Evolutionary conservation across 176 grass and related monocot genomes (phyloP).

Genomic region (Oryza rufipogon): DNA sequence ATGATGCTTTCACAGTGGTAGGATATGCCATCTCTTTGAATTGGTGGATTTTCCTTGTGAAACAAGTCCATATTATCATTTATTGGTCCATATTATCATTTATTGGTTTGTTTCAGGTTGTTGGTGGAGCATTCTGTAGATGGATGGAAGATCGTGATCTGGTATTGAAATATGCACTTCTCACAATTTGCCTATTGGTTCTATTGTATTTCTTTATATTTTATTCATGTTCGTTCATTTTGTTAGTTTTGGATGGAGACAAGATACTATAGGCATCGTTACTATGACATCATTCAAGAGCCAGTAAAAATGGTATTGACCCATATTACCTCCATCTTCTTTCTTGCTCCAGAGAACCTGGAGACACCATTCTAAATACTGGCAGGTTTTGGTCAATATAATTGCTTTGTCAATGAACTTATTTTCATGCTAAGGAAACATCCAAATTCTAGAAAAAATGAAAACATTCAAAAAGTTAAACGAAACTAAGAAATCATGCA

Average conservation of each 20-base stretch:
- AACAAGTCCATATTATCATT: background rate
- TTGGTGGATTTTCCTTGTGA: background rate
- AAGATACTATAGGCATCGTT: conserved; percentile 21
- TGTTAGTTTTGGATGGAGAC: conserved; percentile 28
- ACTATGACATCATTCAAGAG: conserved; percentile 1
- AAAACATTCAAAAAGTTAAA: no score
- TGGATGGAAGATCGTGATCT: background rate
- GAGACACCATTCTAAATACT: no score
- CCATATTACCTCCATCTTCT: no score
- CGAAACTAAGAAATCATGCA: no score
- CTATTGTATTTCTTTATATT: background rate
- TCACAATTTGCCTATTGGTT: background rate
- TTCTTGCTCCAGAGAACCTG: no score
- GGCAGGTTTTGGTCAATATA: background rate
- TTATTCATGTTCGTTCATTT: background rate
- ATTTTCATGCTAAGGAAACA: background rate
- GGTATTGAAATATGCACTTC: conserved; percentile 1
- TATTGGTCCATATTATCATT: background rate
- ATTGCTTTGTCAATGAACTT: background rate
- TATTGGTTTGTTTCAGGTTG: no score
- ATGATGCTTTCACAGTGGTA: conserved; percentile 9
- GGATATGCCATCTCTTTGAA: conserved; percentile 19
- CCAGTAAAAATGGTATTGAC: background rate
- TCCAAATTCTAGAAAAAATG: background rate
- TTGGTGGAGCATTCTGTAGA: no score